These are phyloP conservation scores for Apophysomyces ossiformis DNA, from an alignment of 371 early-diverging fungal species.

Conservation along the genomic window DNA sequence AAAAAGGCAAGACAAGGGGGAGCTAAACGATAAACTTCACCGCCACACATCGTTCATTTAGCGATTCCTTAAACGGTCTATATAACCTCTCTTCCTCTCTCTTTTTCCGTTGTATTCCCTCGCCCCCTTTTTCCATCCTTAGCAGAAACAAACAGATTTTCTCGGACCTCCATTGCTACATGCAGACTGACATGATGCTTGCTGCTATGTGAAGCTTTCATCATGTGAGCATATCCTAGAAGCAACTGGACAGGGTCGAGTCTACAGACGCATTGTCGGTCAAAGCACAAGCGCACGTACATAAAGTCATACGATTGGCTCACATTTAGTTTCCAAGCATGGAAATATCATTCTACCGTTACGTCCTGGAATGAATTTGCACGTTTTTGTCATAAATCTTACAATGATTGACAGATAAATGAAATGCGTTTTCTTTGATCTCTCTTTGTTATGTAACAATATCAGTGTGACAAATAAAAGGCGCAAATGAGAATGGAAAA, in stretches of 20 bases:
- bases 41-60: slow-evolving; percentile 4
- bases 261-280: background rate
- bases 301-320: background rate
- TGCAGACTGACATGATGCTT: slow-evolving; percentile 2
- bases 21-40: background rate
- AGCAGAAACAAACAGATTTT: background rate
- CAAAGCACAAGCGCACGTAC: background rate
- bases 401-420: no score
- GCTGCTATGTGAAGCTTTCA: background rate
- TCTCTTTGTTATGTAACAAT: background rate
- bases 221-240: slow-evolving; percentile 2
- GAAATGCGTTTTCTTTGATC: background rate
- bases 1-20: background rate
- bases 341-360: background rate
- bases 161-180: background rate
- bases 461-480: background rate
- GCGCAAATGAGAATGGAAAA: background rate
- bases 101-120: background rate
- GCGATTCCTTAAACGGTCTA: background rate
- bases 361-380: background rate
- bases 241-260: slow-evolving; percentile 1
- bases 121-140: background rate
- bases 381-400: no score
- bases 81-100: background rate
- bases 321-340: background rate